A percentile compares a stretch with the other conserved stretches of the same genome.
These are phyloP conservation scores for Corynascus novoguineensis DNA, from an alignment of 495 filamentous ascomycete species.

Conservation along the genomic window DNA sequence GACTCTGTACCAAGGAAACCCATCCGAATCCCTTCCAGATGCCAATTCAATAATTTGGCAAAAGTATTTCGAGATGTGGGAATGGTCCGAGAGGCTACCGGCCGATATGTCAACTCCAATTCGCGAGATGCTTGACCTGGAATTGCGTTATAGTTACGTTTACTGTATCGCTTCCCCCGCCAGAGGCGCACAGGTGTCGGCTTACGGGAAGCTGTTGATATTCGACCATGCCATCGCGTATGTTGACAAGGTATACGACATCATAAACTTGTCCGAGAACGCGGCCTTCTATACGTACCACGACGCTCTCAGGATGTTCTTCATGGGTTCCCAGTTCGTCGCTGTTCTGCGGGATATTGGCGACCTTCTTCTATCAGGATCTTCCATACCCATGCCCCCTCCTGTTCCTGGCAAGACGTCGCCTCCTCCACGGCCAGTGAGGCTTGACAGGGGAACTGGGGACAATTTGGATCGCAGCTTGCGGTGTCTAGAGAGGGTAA, in stretches of 20 bases:
- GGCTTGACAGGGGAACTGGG: conserved; percentile 21
- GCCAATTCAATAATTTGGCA: conserved; percentile 55
- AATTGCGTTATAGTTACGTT: conserved; percentile 77
- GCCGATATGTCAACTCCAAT: conserved; percentile 51
- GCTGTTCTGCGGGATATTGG: conserved; percentile 56
- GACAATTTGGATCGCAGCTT: conserved; percentile 45
- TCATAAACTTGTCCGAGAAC: conserved; percentile 46
- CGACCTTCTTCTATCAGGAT: conserved; percentile 42
- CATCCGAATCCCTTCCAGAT: conserved; percentile 55
- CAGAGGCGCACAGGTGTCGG: conserved; percentile 54
- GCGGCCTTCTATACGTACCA: conserved; percentile 64
- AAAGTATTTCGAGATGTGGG: conserved; percentile 57
- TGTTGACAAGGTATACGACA: conserved; percentile 52
- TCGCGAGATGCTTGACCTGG: conserved; percentile 67
- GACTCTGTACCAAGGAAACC: conserved; percentile 65
- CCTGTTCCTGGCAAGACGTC: conserved; percentile 26
- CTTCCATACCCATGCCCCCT: conserved; percentile 28
- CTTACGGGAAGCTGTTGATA: conserved; percentile 66
- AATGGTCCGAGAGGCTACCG: conserved; percentile 62
- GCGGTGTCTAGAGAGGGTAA: conserved; percentile 39
- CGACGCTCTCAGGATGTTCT: conserved; percentile 65
- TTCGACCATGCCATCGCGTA: conserved; percentile 80
- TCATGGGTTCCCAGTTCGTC: conserved; percentile 64
- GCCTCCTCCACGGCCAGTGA: conserved; percentile 35
- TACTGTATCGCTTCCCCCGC: conserved; percentile 74